Percentiles rank a stretch among this genome's conserved stretches.
These are phyloP conservation scores for Didymella glomerata DNA, from an alignment of 2,329 filamentous ascomycete species.

Conservation along the genomic window DNA sequence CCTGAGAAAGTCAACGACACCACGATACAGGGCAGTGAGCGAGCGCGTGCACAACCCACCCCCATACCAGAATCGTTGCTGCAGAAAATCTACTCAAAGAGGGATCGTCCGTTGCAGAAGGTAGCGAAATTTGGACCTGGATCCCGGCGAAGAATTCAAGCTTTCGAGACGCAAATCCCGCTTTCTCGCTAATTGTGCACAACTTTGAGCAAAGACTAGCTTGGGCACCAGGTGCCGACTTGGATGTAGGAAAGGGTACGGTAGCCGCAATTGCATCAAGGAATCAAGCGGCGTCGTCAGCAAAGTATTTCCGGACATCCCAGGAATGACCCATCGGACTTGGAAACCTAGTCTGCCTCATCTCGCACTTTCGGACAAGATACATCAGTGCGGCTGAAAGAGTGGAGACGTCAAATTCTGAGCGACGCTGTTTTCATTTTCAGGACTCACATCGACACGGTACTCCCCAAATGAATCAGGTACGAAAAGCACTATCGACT, in stretches of 20 bases:
- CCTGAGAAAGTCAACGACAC: neutral
- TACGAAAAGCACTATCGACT: neutral
- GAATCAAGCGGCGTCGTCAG: neutral
- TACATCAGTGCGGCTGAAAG: neutral
- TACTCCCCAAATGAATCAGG: neutral
- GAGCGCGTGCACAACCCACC: neutral
- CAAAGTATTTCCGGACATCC: neutral
- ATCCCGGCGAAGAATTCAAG: neutral
- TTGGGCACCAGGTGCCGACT: neutral
- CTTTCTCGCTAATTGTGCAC: neutral
- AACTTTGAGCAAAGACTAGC: neutral
- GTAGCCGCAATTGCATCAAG: neutral
- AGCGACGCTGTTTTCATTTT: neutral
- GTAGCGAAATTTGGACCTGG: neutral
- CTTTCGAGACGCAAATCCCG: neutral
- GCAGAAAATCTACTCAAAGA: neutral
- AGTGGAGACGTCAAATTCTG: neutral
- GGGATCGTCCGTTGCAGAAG: neutral
- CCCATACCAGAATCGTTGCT: neutral
- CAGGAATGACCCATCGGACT: neutral
- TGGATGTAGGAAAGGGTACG: neutral
- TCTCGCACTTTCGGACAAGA: neutral
- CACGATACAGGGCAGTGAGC: neutral
- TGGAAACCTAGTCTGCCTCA: neutral
- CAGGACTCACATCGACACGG: neutral